Evolutionary conservation across 164 flowering plant species (phyloP).

Genomic region (Santalum album): DNA sequence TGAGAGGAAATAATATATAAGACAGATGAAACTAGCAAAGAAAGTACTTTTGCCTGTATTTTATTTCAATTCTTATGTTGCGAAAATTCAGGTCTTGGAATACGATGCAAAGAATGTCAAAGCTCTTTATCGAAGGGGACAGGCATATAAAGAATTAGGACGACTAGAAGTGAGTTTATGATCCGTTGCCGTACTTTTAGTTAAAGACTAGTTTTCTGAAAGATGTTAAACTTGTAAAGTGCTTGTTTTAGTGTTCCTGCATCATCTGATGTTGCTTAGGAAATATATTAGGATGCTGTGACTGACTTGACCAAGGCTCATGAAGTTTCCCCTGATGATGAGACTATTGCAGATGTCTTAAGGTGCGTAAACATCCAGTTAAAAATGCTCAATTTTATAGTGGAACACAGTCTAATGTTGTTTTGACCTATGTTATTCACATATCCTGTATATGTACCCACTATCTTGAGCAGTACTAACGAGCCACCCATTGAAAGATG

Average conservation of each 20-base stretch:
- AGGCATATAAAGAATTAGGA: constrained; percentile 78
- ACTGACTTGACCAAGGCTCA: constrained; percentile 67
- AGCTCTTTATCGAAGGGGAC: constrained; percentile 95
- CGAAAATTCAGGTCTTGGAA: constrained; percentile 53
- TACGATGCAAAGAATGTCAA: constrained; percentile 74
- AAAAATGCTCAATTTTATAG: no score
- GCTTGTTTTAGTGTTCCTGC: not conserved
- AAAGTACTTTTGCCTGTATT: no score
- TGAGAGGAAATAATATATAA: not conserved
- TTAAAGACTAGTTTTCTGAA: constrained; percentile 2
- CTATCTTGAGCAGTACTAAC: no score
- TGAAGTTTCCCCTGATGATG: constrained; percentile 80
- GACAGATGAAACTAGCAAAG: no score
- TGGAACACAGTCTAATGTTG: no score
- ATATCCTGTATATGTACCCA: no score
- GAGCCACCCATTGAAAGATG: no score
- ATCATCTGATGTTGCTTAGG: constrained; percentile 11
- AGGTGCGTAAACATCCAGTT: constrained; percentile 39
- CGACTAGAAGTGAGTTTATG: constrained; percentile 51
- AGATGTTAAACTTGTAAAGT: not conserved
- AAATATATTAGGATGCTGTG: constrained; percentile 63
- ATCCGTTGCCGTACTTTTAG: not conserved
- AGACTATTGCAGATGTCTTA: constrained; percentile 69
- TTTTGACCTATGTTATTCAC: no score
- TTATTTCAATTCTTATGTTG: not conserved